Base-by-base conservation (phyloP, 768 basidiomycete genomes). In the Gloeophyllum trabeum region DNA sequence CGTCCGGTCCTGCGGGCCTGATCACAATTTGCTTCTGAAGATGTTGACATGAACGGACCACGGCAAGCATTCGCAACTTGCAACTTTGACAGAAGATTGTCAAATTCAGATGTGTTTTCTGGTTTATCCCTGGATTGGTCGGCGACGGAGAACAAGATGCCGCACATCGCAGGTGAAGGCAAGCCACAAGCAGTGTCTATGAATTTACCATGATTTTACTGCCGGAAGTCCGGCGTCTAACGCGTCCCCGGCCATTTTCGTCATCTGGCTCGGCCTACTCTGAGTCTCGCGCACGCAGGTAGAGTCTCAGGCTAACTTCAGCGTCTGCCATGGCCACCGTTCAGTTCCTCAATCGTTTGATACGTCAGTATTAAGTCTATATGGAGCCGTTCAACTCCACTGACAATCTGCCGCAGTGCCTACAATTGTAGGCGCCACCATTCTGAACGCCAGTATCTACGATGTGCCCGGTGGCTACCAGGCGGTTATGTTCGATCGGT, bases 401-500 rank as follows among this genome's bases (percentile, higher is more conserved):
- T 32, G 28, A 32, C 16, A 16, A 10, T 10, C 16, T 32, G 10
- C 28, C 28, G 28, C 41, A 69, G 92, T 96, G 32, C 93, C 93
- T 39, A 76, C 67, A 40, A 68, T 67, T 22, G 54, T 74, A 48
- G 70, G 63, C 6, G 59, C 66, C 6, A 65, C 64, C 1, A 48
- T 66, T 22, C 49, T 67, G 28, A 67, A 75, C 46, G 61, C 74
- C 6, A 67, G 70, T 40, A 56, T 79, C 44, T 79, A 78, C 56
- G 76, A 79, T 54, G 75, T 77, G 35, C 75, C 75, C 6, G 75
- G 93, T 51, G 93, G 93, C 34, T 91, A 81, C 63, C 73, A 86
- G 44, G 93, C 93, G 26, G 93, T 99, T 49, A 93, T 98, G 84
- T 98, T 99, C 64, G 94, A 98, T 63, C 74, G 94, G 54, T 97